phyloP scores from a whole-genome alignment of 73 alveolate species.

The Paramecium sonneborni region DNA sequence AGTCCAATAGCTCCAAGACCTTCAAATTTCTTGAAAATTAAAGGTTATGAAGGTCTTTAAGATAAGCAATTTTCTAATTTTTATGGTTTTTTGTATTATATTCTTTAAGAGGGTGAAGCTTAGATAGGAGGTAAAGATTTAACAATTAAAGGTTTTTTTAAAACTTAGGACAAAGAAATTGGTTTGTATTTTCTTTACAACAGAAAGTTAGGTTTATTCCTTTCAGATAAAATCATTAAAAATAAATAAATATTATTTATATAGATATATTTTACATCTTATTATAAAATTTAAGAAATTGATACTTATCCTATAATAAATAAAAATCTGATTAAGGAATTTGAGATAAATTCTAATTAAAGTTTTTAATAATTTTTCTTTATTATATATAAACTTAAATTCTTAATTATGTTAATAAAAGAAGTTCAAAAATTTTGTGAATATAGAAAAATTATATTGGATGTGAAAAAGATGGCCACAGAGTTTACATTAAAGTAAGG shows the following conservation, averaged over 20 bases:
- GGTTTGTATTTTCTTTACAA: conserved; percentile 13
- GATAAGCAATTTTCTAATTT: background rate
- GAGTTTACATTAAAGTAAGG: background rate
- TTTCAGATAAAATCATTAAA: conserved; percentile 33
- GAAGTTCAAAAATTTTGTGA: conserved; percentile 28
- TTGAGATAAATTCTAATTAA: background rate
- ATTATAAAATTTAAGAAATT: background rate
- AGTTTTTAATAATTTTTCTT: background rate
- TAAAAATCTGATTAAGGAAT: background rate
- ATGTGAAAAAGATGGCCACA: background rate
- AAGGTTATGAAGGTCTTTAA: background rate
- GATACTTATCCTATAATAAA: background rate
- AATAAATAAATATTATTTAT: background rate
- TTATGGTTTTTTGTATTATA: background rate
- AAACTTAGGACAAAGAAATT: background rate
- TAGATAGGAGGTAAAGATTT: conserved; percentile 16
- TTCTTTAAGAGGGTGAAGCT: background rate
- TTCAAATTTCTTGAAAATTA: background rate
- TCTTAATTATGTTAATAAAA: background rate
- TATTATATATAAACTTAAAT: background rate
- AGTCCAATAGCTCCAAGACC: conserved; percentile 20
- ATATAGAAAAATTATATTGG: background rate
- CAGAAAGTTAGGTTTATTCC: background rate
- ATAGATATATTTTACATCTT: background rate
- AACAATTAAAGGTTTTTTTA: background rate